Base-by-base conservation (phyloP, 2,329 filamentous ascomycete genomes). In the Ophiocordyceps camponoti-floridani region DNA sequence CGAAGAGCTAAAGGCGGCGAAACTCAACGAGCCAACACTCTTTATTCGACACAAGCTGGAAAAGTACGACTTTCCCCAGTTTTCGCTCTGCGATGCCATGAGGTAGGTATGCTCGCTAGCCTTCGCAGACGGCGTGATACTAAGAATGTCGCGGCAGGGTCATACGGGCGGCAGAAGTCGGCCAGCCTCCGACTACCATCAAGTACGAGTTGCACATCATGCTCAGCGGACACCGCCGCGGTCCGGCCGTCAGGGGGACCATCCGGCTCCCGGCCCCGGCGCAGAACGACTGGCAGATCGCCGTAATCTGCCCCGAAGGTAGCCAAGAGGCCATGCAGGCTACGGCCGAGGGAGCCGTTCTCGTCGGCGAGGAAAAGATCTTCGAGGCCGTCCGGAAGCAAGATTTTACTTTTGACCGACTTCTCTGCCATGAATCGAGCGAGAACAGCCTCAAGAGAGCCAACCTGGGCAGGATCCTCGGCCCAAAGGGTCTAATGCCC, bases 181-280 rank as follows among this genome's bases (percentile, higher is more conserved):
- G 91, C 56, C 77, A 77, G 44, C 74, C 80, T 43, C 82, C 84
- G 3, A 70, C 73, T 3, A 68, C 70, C 11, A 70, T 79, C 52
- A 96, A 95, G 62, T 98, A 98, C 68, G 91, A 96, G 61, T 56
- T 96, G 43, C 75, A 84, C 55, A 67, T 98, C 54, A 87, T 82
- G 56, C 67, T 98, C 50, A 81, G 81, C 56, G 87, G 89, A 2
- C 71, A 77, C 53, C 89, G 88, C 61, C 88, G 87, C 62, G 87
- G 88, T 1, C 82, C 88, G 16, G 78, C 91, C 9, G 72, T 98
- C 51, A 84, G 88, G 50, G 93, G 84, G 65, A 84, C 85, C 58
- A 72, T 98, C 58, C 80, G 82, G 40, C 79, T 98, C 16, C 91
- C 91, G 0, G 82, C 93, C 62, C 82, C 88, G 4, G 84, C 96